These are phyloP conservation scores for Talaromyces pinophilus DNA, from an alignment of 2,329 filamentous ascomycete genomes.

Conservation along the genomic window DNA sequence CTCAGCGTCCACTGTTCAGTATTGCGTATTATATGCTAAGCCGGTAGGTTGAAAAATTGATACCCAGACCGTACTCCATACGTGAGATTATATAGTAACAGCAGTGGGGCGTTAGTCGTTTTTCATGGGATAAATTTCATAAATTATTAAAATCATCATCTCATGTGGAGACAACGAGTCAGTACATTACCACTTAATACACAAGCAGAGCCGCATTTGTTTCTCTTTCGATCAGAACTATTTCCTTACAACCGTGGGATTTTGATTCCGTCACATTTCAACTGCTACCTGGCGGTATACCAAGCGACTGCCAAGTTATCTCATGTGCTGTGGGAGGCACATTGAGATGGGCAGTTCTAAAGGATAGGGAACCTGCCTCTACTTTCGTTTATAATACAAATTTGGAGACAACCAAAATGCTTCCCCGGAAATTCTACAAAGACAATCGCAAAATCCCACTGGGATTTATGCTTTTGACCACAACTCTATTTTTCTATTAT, in stretches of 20 bases:
- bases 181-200: not conserved
- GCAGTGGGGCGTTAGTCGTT: not conserved
- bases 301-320: not conserved
- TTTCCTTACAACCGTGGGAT: not conserved
- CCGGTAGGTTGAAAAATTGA: not conserved
- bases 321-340: not conserved
- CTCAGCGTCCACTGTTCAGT: not conserved
- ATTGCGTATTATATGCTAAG: not conserved
- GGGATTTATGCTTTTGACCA: slow-evolving; percentile 29
- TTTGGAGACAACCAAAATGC: slow-evolving; percentile 1
- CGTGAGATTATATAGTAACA: not conserved
- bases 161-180: not conserved
- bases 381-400: not conserved
- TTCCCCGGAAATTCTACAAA: slow-evolving; percentile 28
- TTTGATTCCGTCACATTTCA: not conserved
- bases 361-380: not conserved
- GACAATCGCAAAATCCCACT: slow-evolving; percentile 31
- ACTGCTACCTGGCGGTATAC: not conserved
- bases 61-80: not conserved
- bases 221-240: not conserved
- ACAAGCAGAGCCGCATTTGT: slow-evolving; percentile 5
- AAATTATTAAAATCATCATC: not conserved
- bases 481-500: slow-evolving; percentile 30
- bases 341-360: not conserved
- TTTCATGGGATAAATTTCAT: not conserved